Conservation (phyloP, 1,284 basidiomycete genomes). For the Cutaneotrichosporon cutaneum region DNA sequence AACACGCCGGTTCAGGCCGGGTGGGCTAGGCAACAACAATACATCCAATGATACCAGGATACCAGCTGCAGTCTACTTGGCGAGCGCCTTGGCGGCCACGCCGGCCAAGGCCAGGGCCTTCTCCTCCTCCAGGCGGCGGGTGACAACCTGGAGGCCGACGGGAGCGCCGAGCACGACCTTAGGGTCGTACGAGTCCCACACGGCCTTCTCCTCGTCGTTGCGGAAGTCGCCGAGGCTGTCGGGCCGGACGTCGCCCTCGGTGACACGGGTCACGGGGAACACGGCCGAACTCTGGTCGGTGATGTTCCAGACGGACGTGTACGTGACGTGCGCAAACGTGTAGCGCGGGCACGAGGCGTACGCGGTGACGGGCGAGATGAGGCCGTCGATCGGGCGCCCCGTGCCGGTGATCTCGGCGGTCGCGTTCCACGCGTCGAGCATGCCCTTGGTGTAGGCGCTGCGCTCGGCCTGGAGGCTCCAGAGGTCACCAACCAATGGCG, state of each 20-base stretch:
- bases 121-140: slow-evolving; percentile 62
- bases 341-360: slow-evolving; percentile 36
- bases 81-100: slow-evolving; percentile 23
- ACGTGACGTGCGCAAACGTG: slow-evolving; percentile 35
- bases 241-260: slow-evolving; percentile 54
- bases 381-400: slow-evolving; percentile 42
- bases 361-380: slow-evolving; percentile 37
- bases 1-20: no score
- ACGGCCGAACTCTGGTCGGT: slow-evolving; percentile 53
- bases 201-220: slow-evolving; percentile 55
- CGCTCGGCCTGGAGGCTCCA: slow-evolving; percentile 41
- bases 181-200: slow-evolving; percentile 63
- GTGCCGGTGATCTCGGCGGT: slow-evolving; percentile 35
- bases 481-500: slow-evolving; percentile 33
- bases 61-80: slow-evolving; percentile 7
- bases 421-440: slow-evolving; percentile 39
- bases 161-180: slow-evolving; percentile 62
- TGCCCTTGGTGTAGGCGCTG: slow-evolving; percentile 31
- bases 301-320: slow-evolving; percentile 47
- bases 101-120: slow-evolving; percentile 39
- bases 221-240: slow-evolving; percentile 55
- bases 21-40: not conserved
- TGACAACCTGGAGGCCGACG: slow-evolving; percentile 67
- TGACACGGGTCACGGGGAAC: slow-evolving; percentile 66
- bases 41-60: not conserved